Conservation (phyloP, 2,329 filamentous ascomycete species). For the Alternaria arborescens region DNA sequence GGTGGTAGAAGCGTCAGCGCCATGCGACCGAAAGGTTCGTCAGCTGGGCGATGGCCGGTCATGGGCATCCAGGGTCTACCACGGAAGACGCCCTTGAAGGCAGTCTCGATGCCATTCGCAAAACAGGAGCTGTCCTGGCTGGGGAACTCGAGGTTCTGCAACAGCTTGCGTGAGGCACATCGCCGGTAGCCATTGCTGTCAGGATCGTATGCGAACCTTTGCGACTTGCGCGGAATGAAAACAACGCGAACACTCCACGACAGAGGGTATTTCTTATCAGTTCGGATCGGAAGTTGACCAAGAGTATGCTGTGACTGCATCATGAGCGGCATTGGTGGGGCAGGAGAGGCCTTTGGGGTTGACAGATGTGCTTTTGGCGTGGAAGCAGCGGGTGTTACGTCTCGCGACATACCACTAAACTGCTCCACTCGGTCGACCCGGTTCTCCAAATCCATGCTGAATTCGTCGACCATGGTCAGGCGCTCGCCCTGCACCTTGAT, state of each 20-base stretch:
- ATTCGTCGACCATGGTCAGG: constrained; percentile 50
- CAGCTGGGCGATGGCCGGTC: constrained; percentile 48
- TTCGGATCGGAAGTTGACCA: constrained; percentile 49
- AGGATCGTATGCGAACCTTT: constrained; percentile 50
- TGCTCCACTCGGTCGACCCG: constrained; percentile 48
- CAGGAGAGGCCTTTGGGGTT: constrained; percentile 35
- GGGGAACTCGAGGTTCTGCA: constrained; percentile 49
- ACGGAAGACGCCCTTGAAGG: constrained; percentile 48
- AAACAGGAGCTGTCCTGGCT: constrained; percentile 51
- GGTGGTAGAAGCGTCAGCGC: constrained; percentile 46
- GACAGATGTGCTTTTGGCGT: constrained; percentile 38
- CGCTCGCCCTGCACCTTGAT: constrained; percentile 49
- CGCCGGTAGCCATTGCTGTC: constrained; percentile 51
- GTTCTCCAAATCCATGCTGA: constrained; percentile 52
- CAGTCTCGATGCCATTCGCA: constrained; percentile 46
- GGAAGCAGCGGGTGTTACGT: constrained; percentile 40
- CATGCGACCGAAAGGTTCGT: constrained; percentile 52
- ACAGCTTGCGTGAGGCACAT: constrained; percentile 51
- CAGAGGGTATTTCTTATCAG: constrained; percentile 49
- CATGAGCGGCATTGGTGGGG: constrained; percentile 40
- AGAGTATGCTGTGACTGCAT: constrained; percentile 41
- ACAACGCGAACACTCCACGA: constrained; percentile 51
- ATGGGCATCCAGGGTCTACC: constrained; percentile 53
- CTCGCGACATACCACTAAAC: constrained; percentile 33
- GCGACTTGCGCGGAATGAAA: constrained; percentile 49